phyloP scores from a whole-genome alignment of 169 alveolate genomes.

The Neospora caninum region DNA sequence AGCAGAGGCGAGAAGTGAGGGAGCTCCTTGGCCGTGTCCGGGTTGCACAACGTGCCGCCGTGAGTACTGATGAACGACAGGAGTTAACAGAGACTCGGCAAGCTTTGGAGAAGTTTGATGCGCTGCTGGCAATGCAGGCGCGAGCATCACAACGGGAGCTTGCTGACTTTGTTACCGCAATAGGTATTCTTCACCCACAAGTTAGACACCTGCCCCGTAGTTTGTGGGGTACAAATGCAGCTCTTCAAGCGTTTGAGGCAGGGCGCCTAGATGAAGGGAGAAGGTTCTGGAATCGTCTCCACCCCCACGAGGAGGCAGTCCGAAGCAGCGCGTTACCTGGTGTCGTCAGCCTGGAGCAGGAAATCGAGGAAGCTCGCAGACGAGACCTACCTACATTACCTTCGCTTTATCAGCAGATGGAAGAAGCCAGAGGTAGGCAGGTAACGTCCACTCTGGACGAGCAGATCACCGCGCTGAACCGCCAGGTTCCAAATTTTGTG shows the following conservation, averaged over 20 bases:
- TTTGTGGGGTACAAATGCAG: too few species aligned
- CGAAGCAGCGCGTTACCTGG: not conserved
- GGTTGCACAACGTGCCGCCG: too few species aligned
- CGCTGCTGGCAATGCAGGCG: too few species aligned
- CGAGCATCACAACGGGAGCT: too few species aligned
- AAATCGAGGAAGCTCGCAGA: not conserved
- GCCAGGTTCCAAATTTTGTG: not conserved
- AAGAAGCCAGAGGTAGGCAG: not conserved
- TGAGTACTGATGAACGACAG: too few species aligned
- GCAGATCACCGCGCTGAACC: not conserved
- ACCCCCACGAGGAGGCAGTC: not conserved
- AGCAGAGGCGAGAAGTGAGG: not conserved
- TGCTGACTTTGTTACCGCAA: too few species aligned
- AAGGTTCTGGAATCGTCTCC: not conserved
- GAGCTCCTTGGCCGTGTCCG: not conserved
- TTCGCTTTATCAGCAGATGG: not conserved
- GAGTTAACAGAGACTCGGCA: too few species aligned
- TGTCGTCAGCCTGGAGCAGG: not conserved
- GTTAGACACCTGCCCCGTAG: too few species aligned
- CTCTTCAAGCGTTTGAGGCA: not conserved
- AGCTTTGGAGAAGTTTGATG: too few species aligned
- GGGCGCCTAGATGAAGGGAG: not conserved
- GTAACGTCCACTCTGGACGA: not conserved
- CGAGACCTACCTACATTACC: not conserved
- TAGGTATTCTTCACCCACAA: too few species aligned